Percentiles rank a stretch among this genome's conserved stretches.
Evolutionary conservation across 345 rosid genomes (phyloP).

Genomic region (Camelina neglecta): DNA sequence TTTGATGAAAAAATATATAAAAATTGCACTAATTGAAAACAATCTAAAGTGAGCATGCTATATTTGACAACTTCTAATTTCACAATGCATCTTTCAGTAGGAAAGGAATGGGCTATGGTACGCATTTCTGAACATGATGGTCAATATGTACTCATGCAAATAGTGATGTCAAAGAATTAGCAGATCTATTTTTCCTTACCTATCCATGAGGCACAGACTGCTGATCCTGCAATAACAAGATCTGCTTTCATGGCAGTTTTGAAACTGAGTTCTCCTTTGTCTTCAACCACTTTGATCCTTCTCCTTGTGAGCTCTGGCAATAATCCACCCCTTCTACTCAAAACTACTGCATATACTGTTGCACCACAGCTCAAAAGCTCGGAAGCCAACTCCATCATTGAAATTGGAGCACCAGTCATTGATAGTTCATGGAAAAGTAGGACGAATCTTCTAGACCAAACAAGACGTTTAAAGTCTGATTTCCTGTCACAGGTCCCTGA

Average conservation of each 20-base stretch:
- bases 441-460: constrained; percentile 95
- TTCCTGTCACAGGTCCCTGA: constrained; percentile 95
- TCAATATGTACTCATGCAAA: neutral
- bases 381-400: constrained; percentile 97
- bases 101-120: neutral
- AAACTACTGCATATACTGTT: constrained; percentile 91
- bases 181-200: constrained; percentile 53
- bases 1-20: constrained; percentile 3
- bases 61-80: neutral
- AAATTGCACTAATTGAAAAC: neutral
- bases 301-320: constrained; percentile 84
- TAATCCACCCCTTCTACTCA: constrained; percentile 91
- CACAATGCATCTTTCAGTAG: neutral
- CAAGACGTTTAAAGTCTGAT: constrained; percentile 87
- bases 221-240: constrained; percentile 95
- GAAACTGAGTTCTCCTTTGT: constrained; percentile 87
- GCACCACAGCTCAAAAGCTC: constrained; percentile 99
- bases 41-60: constrained; percentile 4
- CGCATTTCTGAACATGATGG: constrained; percentile 2
- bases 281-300: constrained; percentile 91
- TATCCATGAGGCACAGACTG: constrained; percentile 96
- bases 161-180: constrained; percentile 14
- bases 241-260: constrained; percentile 96
- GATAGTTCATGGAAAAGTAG: constrained; percentile 95
- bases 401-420: constrained; percentile 97